Base-by-base conservation (phyloP, 2,329 filamentous ascomycete species). In the Metarhizium brunneum region DNA sequence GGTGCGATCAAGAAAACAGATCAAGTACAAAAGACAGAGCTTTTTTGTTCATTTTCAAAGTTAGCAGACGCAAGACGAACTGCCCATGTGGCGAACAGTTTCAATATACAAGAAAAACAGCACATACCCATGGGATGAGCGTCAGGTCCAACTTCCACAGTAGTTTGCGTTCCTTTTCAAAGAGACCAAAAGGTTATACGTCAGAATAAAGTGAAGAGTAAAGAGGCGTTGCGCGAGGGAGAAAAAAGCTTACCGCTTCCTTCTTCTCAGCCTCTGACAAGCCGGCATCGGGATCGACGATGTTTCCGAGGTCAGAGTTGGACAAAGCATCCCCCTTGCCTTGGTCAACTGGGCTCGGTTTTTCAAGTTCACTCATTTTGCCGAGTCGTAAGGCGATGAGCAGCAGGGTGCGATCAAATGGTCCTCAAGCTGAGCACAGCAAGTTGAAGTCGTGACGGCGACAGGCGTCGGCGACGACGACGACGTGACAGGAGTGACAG, bases 1-100 rank as follows among this genome's bases (percentile, higher is more conserved):
- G 30, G 89, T 91, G 14, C 86, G 78, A 65, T 87, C 84, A 47
- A 91, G 77, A 67, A 90, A 91, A 58, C 85, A 86, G 53, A 90
- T 77, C 2, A 92, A 76, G 63, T 91, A 91, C 38, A 91, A 76
- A 50, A 90, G 74, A 56, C 83, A 86, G 13, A 90, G 80, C 79
- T 77, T 53, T 25, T 10, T 38, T 50, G 20, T 36, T 13, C 4
- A 11, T 51, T 20, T 38, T 8, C 25, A 11, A 48, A 35, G 35
- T 25, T 25, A 25, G 25, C 25, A 35, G 10, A 35, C 10, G 10
- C 2, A 35, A 5, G 32, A 7, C 7, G 7, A 8, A 35, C 2
- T 11, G 32, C 32, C 32, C 32, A 35, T 1, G 32, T 3, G 32
- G 6, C 6, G 32, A 35, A 11, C 1, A 36, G 25, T 25, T 6